Conservation (phyloP, 805 yeast genomes). For the Blastobotrys americana region DNA sequence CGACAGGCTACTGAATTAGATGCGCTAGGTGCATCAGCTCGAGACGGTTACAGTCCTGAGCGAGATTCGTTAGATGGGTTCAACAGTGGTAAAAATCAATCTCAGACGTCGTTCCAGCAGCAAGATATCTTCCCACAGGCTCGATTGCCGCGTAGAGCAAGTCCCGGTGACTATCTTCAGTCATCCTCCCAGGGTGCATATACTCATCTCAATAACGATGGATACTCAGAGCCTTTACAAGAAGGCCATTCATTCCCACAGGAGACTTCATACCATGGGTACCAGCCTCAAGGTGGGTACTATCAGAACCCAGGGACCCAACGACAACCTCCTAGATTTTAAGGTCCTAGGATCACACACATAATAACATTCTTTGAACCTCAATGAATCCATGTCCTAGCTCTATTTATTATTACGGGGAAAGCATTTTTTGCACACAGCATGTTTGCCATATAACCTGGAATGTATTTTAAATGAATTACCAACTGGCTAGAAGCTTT, state of each 20-base stretch:
- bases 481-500: too few relatives aligned
- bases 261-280: not conserved
- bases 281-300: not conserved
- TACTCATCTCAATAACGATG: not conserved
- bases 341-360: too few relatives aligned
- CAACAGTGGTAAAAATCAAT: not conserved
- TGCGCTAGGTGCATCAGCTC: slow-evolving; percentile 55
- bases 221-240: not conserved
- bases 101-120: not conserved
- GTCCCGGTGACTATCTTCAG: not conserved
- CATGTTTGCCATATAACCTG: too few relatives aligned
- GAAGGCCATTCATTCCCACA: not conserved
- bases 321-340: not conserved
- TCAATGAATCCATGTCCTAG: too few relatives aligned
- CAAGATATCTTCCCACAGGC: slow-evolving; percentile 13
- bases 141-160: slow-evolving; percentile 10
- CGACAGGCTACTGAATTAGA: slow-evolving; percentile 46
- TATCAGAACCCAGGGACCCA: not conserved
- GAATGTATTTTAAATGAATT: too few relatives aligned
- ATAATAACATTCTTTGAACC: too few relatives aligned
- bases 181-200: not conserved
- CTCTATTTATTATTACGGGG: too few relatives aligned
- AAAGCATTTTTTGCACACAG: too few relatives aligned
- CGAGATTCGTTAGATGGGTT: slow-evolving; percentile 7
- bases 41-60: slow-evolving; percentile 25